Percentiles rank a stretch among this genome's conserved stretches.
Conservation (phyloP, 192 early-diverging fungal species). For the Podila verticillata region DNA sequence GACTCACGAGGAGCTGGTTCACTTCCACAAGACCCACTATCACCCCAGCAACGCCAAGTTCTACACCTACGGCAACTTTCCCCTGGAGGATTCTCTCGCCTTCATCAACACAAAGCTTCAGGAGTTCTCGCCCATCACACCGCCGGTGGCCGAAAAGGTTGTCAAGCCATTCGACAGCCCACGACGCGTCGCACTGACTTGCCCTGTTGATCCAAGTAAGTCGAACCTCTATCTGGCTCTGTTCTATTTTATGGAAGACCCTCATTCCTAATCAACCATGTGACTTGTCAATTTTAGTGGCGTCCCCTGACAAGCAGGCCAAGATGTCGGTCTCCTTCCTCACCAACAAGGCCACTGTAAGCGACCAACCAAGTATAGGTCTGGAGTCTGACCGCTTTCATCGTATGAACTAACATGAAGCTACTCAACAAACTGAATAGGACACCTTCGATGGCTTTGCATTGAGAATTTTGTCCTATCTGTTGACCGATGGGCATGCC, state of each 20-base stretch:
- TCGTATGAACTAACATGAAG: not conserved
- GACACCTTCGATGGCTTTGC: conserved; percentile 88
- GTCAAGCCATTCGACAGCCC: conserved; percentile 62
- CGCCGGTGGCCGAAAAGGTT: conserved; percentile 61
- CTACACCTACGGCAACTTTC: conserved; percentile 91
- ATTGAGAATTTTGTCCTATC: conserved; percentile 77
- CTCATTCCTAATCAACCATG: not conserved
- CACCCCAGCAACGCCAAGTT: conserved; percentile 94
- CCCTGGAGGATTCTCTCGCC: conserved; percentile 77
- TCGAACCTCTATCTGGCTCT: not conserved
- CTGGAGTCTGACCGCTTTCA: too few species aligned
- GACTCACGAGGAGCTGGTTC: conserved; percentile 81
- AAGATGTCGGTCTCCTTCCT: conserved; percentile 80
- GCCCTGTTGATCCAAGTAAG: conserved; percentile 78
- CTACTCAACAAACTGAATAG: conserved; percentile 28
- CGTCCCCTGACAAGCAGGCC: conserved; percentile 78
- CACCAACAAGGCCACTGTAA: conserved; percentile 74
- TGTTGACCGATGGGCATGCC: conserved; percentile 88
- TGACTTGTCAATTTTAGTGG: conserved; percentile 52
- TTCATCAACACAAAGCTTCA: conserved; percentile 73
- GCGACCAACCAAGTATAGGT: not conserved
- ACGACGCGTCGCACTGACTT: conserved; percentile 55
- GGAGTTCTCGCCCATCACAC: conserved; percentile 59
- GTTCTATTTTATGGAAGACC: not conserved
- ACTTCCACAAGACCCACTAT: conserved; percentile 88